phyloP scores from a whole-genome alignment of 2,329 filamentous ascomycete genomes.

The Dothistroma pini region DNA sequence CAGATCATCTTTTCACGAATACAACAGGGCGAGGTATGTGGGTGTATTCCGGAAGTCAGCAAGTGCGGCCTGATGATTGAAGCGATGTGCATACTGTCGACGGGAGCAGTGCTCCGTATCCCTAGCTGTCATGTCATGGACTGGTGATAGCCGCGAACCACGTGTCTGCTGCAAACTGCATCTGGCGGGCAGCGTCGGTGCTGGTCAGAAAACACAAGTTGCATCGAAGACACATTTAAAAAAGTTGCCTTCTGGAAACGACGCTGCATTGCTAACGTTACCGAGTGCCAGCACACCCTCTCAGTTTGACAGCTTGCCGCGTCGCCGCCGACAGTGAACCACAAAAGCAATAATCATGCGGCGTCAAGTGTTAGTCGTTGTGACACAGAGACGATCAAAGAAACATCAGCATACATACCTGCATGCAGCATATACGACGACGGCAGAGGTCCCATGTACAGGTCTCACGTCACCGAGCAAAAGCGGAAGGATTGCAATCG shows the following conservation, averaged over 20 bases:
- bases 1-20: neutral
- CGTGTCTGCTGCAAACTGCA: neutral
- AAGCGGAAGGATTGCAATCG: neutral
- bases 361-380: neutral
- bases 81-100: neutral
- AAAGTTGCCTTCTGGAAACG: slow-evolving; percentile 6
- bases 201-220: neutral
- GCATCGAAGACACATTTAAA: slow-evolving; percentile 15
- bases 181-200: neutral
- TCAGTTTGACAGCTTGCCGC: neutral
- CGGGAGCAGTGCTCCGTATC: neutral
- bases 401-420: neutral
- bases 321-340: neutral
- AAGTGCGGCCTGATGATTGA: neutral
- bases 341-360: neutral
- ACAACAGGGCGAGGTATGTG: neutral
- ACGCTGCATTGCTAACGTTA: neutral
- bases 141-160: neutral
- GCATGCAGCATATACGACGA: neutral
- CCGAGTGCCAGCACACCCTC: neutral
- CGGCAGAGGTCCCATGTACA: neutral
- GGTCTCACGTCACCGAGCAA: neutral
- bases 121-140: neutral
- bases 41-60: neutral
- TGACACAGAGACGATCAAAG: neutral